These are phyloP conservation scores for Hortiboletus campestris DNA, from an alignment of 768 basidiomycete species.

Conservation along the genomic window DNA sequence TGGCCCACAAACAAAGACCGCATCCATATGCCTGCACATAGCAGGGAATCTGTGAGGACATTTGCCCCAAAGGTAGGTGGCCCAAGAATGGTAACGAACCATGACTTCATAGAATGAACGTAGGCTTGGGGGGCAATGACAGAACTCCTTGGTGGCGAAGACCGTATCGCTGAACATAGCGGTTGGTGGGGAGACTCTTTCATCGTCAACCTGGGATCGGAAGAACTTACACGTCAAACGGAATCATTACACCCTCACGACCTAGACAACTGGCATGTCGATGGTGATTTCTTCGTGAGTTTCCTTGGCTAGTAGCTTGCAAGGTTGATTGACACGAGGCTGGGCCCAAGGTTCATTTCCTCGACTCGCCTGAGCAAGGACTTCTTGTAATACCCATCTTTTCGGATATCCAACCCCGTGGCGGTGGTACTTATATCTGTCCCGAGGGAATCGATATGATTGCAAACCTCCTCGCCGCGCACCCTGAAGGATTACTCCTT, in stretches of 20 bases:
- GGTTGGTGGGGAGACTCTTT: slow-evolving; percentile 3
- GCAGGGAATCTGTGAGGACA: slow-evolving; percentile 36
- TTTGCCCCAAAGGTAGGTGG: slow-evolving; percentile 51
- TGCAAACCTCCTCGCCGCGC: not conserved
- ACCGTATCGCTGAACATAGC: not conserved
- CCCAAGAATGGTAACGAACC: not conserved
- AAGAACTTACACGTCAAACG: slow-evolving; percentile 1
- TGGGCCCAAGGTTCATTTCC: slow-evolving; percentile 4
- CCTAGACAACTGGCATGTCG: slow-evolving; percentile 2
- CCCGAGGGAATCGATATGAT: slow-evolving; percentile 5
- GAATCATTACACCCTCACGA: not conserved
- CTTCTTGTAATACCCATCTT: slow-evolving; percentile 6
- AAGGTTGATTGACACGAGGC: not conserved
- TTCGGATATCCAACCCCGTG: slow-evolving; percentile 2
- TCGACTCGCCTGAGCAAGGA: slow-evolving; percentile 11
- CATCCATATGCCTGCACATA: slow-evolving; percentile 57
- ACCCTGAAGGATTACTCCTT: slow-evolving; percentile 2
- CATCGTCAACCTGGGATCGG: slow-evolving; percentile 11
- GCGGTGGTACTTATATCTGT: slow-evolving; percentile 2
- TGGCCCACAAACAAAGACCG: slow-evolving; percentile 46
- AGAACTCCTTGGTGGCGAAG: slow-evolving; percentile 8
- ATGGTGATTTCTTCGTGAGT: slow-evolving; percentile 8
- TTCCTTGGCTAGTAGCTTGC: not conserved
- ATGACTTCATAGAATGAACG: not conserved
- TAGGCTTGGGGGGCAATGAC: slow-evolving; percentile 2